Conservation (phyloP, 148 eudicot genomes). For the Rhododendron ovatum region DNA sequence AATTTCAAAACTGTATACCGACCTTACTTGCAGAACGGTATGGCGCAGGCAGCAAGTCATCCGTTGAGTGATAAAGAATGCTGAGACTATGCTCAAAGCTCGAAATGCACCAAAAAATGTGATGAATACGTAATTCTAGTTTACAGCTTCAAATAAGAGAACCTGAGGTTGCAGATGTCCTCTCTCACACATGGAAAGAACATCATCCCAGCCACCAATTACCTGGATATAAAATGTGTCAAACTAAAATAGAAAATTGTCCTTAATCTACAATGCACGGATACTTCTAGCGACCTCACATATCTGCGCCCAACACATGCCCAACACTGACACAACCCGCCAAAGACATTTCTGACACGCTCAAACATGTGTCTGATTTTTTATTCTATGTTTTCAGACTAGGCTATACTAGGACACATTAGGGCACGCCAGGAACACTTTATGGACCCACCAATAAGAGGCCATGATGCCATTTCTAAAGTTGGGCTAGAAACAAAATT, state of each 20-base stretch:
- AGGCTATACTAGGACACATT: not conserved
- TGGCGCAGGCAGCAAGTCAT: not conserved
- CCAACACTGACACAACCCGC: not conserved
- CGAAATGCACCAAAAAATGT: not conserved
- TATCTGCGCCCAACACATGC: not conserved
- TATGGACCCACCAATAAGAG: not conserved
- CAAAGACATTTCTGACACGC: not conserved
- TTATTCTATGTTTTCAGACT: not conserved
- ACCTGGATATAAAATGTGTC: slow-evolving; percentile 28
- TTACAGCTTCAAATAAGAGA: slow-evolving; percentile 89
- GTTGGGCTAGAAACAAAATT: not conserved
- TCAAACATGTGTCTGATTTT: not conserved
- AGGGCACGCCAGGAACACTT: not conserved
- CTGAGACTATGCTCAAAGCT: slow-evolving; percentile 8
- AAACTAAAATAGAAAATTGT: not conserved
- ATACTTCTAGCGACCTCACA: not conserved
- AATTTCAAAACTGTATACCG: not conserved
- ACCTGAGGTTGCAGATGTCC: slow-evolving; percentile 97
- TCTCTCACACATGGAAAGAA: slow-evolving; percentile 62
- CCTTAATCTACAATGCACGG: not conserved
- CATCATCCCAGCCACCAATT: slow-evolving; percentile 85
- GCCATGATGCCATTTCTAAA: not conserved
- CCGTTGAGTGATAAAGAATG: not conserved
- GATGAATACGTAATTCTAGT: slow-evolving; percentile 19
- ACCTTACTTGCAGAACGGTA: not conserved